Evolutionary conservation across 2,329 filamentous ascomycete genomes (phyloP).

Genomic region (Acarospora socialis): DNA sequence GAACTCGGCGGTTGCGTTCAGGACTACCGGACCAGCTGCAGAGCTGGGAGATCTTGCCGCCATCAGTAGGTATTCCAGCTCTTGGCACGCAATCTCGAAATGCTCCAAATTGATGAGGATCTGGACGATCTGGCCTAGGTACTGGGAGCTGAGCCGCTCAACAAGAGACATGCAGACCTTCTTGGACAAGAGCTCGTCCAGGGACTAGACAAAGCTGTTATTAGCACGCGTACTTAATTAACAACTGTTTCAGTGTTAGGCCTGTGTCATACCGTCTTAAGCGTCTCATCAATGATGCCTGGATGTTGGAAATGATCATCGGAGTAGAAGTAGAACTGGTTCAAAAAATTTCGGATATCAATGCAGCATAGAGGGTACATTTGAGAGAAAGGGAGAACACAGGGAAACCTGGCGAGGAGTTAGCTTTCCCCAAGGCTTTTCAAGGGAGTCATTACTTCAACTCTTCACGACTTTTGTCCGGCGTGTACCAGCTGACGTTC

Average conservation of each 20-base stretch:
- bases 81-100: slow-evolving; percentile 83
- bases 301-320: slow-evolving; percentile 92
- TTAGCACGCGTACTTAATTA: slow-evolving; percentile 8
- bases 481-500: slow-evolving; percentile 89
- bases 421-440: slow-evolving; percentile 14
- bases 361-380: slow-evolving; percentile 99
- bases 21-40: slow-evolving; percentile 55
- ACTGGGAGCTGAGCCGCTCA: slow-evolving; percentile 78
- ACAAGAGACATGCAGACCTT: slow-evolving; percentile 87
- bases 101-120: slow-evolving; percentile 96
- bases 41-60: slow-evolving; percentile 70
- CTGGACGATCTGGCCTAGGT: slow-evolving; percentile 93
- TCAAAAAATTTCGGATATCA: slow-evolving; percentile 92
- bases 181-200: slow-evolving; percentile 87
- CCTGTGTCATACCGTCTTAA: slow-evolving; percentile 48
- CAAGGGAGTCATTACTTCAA: slow-evolving; percentile 41
- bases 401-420: slow-evolving; percentile 56
- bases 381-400: slow-evolving; percentile 91
- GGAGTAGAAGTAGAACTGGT: slow-evolving; percentile 96
- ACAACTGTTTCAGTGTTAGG: slow-evolving; percentile 9
- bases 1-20: slow-evolving; percentile 77
- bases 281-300: slow-evolving; percentile 75
- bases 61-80: slow-evolving; percentile 75
- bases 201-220: too few relatives aligned
- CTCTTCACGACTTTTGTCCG: slow-evolving; percentile 61